A percentile compares a stretch with the other conserved stretches of the same genome.
These are phyloP conservation scores for Haematococcus lacustris DNA, from an alignment of 139 green algal genomes.

Conservation along the genomic window DNA sequence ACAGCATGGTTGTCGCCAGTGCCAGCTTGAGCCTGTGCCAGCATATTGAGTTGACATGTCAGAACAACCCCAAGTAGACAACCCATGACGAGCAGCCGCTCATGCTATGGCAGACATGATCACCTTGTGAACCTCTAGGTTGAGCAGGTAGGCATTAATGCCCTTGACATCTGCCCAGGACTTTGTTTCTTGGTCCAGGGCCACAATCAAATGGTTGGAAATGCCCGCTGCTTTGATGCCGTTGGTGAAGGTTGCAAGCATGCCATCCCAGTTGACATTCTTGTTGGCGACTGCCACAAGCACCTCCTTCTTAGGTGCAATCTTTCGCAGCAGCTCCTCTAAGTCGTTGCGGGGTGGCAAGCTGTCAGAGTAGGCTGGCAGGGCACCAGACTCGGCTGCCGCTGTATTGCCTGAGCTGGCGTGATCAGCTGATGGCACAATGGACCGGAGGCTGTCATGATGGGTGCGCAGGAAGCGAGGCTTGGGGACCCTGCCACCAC, in stretches of 20 bases:
- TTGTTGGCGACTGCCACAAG: constrained; percentile 87
- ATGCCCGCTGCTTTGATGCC: constrained; percentile 42
- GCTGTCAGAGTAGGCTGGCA: neutral
- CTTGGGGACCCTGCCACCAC: constrained; percentile 11
- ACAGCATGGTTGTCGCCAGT: constrained; percentile 72
- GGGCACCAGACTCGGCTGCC: neutral
- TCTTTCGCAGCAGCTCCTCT: constrained; percentile 33
- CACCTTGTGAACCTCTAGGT: constrained; percentile 21
- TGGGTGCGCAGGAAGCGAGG: constrained; percentile 13
- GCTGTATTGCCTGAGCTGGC: neutral
- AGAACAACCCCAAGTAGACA: too few relatives aligned
- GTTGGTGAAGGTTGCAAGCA: constrained; percentile 62
- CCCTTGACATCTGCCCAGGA: constrained; percentile 17
- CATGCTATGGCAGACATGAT: too few relatives aligned
- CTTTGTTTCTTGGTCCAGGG: constrained; percentile 71
- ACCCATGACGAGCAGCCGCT: too few relatives aligned
- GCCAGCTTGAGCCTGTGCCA: constrained; percentile 32
- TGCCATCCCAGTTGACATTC: constrained; percentile 58
- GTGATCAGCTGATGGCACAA: neutral
- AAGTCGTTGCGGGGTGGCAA: constrained; percentile 16
- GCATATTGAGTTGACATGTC: too few relatives aligned
- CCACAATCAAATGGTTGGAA: constrained; percentile 86
- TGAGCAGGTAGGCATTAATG: constrained; percentile 35
- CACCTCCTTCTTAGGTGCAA: constrained; percentile 77
- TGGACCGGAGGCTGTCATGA: constrained; percentile 7